Evolutionary conservation across 495 filamentous ascomycete species (phyloP), one percentile per base, ranked within the genome.

Genomic region (Sordaria brevicollis): DNA sequence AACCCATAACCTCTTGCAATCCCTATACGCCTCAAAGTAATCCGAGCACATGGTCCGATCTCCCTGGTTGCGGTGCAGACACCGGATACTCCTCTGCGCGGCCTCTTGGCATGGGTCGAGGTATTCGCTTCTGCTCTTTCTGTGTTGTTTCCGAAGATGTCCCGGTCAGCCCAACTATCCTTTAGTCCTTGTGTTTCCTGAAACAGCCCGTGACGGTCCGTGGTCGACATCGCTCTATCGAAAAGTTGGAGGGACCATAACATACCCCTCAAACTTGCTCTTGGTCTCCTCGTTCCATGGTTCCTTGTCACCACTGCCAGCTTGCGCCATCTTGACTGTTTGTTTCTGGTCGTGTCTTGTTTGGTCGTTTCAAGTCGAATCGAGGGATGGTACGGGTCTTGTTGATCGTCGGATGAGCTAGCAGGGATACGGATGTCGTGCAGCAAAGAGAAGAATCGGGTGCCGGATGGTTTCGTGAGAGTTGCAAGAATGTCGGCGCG

Each of bases 51-150:
- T 89, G n/a, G 90, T 85, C 67, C 89, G 86, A 78, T 97, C 93
- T 21, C 88, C 92, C 3, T 81, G 89, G 80, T 98, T 98, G 29
- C 94, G 88, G 73, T 92, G 89, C 79, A 98, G 83, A 81, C 94
- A 98, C 75, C 86, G 88, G 13, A 96, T 86, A 79, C 93, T 97
- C 70, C 87, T 84, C 65, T 88, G 80, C n/a, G 95, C 94, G n/a
- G 92, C 93, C 69, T 96, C 92, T 77, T 97, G 93, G 77, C 94
- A 98, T 15, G 94, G 94, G 75, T 98, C 94, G 75, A 92, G 92
- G 80, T 89, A 97, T 78, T 96, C 88, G 80, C 92, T 95, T 70
- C 88, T 83, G 67, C 80, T 82, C 83, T 98, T 98, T 73, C 94
- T 97, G 73, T 69, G 17, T 37, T 17, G 21, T 66, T n/a, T 36